Percentiles rank a stretch among this genome's conserved stretches.
These are phyloP conservation scores for Oxytropis ochrocephala DNA, from an alignment of 306 rosid species.

Conservation along the genomic window DNA sequence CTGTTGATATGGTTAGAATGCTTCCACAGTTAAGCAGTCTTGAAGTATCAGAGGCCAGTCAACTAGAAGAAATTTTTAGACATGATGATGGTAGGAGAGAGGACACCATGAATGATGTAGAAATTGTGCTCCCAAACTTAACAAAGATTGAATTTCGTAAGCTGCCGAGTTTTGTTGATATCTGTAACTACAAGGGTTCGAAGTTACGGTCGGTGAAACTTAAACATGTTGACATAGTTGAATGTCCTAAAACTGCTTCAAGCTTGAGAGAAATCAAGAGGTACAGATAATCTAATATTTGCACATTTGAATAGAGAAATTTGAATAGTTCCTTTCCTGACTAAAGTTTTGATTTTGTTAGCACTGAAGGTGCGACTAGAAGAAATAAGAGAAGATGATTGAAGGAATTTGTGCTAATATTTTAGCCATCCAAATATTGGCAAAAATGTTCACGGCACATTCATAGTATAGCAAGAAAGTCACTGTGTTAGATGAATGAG, in stretches of 20 bases:
- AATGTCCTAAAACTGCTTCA: not conserved
- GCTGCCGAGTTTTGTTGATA: not conserved
- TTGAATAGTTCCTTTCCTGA: not conserved
- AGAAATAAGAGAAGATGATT: not conserved
- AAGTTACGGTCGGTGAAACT: not conserved
- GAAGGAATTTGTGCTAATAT: too few species aligned
- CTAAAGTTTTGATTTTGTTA: not conserved
- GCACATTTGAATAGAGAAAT: too few species aligned
- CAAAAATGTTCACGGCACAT: too few species aligned
- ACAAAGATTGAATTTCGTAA: not conserved
- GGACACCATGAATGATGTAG: not conserved
- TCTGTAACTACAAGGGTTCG: not conserved
- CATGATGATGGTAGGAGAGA: not conserved
- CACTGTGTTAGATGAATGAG: too few species aligned
- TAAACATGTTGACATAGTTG: not conserved
- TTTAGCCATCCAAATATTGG: rapidly evolving
- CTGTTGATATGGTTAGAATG: not conserved
- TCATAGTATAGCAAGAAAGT: too few species aligned
- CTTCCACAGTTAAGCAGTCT: not conserved
- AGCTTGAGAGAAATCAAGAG: not conserved
- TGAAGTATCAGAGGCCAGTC: not conserved
- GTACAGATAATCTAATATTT: not conserved
- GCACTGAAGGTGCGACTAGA: not conserved
- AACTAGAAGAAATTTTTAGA: not conserved
- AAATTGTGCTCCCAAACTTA: not conserved